Base-by-base conservation (phyloP, 1,284 basidiomycete species). In the Sporisorium graminicola region DNA sequence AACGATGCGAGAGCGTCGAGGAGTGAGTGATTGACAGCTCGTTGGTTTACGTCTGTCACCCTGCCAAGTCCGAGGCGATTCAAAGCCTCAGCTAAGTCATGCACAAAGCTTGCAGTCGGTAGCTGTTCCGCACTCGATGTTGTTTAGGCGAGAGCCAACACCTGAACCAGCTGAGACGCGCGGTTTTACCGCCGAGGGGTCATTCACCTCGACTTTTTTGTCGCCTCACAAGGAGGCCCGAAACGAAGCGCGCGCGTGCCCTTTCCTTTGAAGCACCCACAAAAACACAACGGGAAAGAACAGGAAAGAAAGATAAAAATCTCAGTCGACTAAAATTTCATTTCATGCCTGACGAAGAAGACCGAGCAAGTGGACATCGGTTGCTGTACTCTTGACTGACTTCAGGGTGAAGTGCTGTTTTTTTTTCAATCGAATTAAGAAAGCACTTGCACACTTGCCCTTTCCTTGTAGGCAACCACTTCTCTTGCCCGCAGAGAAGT, bases 371-470 rank as follows among this genome's bases (percentile, higher is more conserved):
- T 42, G 13, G 29, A 51, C 49, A 67, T 67, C 65, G 65, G 65
- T 67, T 61, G 65, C 27, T 29, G 29, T 58, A 22, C 51, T 18
- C 51, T 66, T 61, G 58, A 40, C 31, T 53, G 14, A 61, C 31
- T 53, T 53, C 51, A 49, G 47, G 27, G 47, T 49, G 47, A 10
- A 6, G 47, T 18, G n/a, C 6, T n/a, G 9, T 29, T 8, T 49
- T 18, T 49, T 31, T 26, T 22, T 16, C 8, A 35, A 35, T 35
- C 22, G 10, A 13, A 46, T 13, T 13, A 47, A 47, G 14, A 16
- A 27, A 47, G 3, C 8, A 37, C 35, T 37, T 13, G 27, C 44
- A 47, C 24, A 27, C 46, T 26, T 20, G 44, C 13, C 24, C 35
- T 7, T 37, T 37, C 35, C n/a, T n/a, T n/a, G n/a, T n/a, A n/a